Base-by-base conservation (phyloP, 768 basidiomycete genomes). In the Termitomyces heimii region DNA sequence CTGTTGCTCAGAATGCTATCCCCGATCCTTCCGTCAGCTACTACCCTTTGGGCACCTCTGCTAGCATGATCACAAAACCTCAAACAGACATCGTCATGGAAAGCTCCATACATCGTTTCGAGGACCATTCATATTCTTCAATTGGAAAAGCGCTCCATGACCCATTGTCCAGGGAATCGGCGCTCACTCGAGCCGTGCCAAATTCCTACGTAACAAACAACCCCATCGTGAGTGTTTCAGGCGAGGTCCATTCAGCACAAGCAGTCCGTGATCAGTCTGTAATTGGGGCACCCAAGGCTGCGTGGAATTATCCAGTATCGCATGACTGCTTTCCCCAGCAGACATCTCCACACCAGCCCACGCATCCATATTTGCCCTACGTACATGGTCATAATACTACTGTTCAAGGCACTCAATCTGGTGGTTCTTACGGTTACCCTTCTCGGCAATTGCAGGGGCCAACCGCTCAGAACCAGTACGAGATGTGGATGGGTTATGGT, bases 401-500 rank as follows among this genome's bases (percentile, higher is more conserved):
- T 39, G 31, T 57, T 32, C 56, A 59, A 6, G n/a, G 45, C 12
- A 2, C 49, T 31, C 55, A 50, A 6, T 20, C 37, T 14, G 50
- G 44, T 1, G 26, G 9, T 29, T 12, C 47, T n/a, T 60, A 53
- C 22, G 35, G 3, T 5, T 60, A 57, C 34, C 53, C 58, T 18
- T 18, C 58, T 32, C 54, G 57, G 49, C 43, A 53, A 14, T 12
- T 49, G 20, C 66, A 63, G 22, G 63, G 64, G 56, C 57, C 26
- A 12, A 40, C 45, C 3, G 22, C 34, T 26, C 65, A 65, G 54
- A 69, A 65, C 54, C 74, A 73, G 53, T 70, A 73, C 9, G 75
- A 76, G 32, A 65, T 71, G 47, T 77, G 76, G 77, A 57, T 64
- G 29, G 66, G 70, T 42, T 69, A 74, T 35, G 70, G 68, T 8